Evolutionary conservation across 768 basidiomycete species (phyloP), one percentile per base, ranked within the genome.

Genomic region (Boletus edulis): DNA sequence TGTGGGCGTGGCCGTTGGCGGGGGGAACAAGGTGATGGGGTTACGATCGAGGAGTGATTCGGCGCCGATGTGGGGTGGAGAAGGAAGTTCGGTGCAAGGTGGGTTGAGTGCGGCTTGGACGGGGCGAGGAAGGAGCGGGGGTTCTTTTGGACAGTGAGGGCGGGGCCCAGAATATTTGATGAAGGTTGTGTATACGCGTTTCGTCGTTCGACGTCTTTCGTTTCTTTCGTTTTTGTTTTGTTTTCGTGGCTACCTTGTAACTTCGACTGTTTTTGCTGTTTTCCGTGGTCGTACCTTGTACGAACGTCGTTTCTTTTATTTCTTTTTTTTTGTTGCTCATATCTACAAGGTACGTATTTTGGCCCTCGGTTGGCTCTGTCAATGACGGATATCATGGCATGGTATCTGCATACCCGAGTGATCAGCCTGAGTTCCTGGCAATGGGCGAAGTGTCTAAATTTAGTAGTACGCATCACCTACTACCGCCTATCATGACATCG

Each of bases 341-440:
- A 45, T 48, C 37, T 31, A 44, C 41, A 7, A 37, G 32, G 27
- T 59, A 49, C 32, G 14, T 47, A 39, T 31, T 29, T n/a, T 17
- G 5, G 24, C 27, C 22, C 31, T 24, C 24, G 24, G 24, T 24
- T 24, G 24, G 24, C 24, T 24, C 6, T 24, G 24, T 29, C 0
- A n/a, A 11, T 34, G 32, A 34, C 3, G 4, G 32, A 34, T 34
- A 34, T 34, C 32, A 10, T 24, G 5, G 24, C 24, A 24, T 24
- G 24, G 24, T 24, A 24, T 24, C 24, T 24, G 24, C 24, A 24
- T 24, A 24, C 24, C 24, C 24, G 24, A 24, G 27, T 20, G 20
- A 20, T 20, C 20, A 20, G 20, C 20, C 24, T 27, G 4, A 27
- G 27, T 27, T 77, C 76, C 78, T 78, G 77, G 78, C 79, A 76